phyloP scores from a whole-genome alignment of 345 rosid species.

The Sisymbrium altissimum region DNA sequence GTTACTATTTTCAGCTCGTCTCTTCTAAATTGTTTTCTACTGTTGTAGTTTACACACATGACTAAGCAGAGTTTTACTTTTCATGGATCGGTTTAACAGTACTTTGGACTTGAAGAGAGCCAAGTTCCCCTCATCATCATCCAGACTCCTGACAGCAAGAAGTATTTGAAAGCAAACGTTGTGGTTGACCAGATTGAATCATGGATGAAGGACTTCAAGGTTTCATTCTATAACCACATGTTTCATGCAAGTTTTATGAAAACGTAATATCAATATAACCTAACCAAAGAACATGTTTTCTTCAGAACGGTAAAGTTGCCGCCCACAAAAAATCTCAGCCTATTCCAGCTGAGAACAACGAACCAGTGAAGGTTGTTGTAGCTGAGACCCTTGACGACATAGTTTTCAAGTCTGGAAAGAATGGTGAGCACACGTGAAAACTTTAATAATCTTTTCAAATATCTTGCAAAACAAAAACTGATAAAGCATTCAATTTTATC shows the following conservation, averaged over 20 bases:
- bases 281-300: constrained; percentile 26
- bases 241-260: neutral
- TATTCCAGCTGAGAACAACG: constrained; percentile 74
- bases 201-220: constrained; percentile 89
- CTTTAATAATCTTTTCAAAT: neutral
- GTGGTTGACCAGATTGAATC: constrained; percentile 64
- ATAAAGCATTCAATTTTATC: neutral
- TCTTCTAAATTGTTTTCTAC: neutral
- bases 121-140: constrained; percentile 80
- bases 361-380: constrained; percentile 90
- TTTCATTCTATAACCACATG: constrained; percentile 28
- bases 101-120: constrained; percentile 78
- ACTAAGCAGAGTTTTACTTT: neutral
- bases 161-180: constrained; percentile 70
- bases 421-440: constrained; percentile 47
- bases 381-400: constrained; percentile 78
- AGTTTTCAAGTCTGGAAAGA: constrained; percentile 79
- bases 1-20: constrained; percentile 35
- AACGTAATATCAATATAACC: neutral
- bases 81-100: constrained; percentile 48
- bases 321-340: constrained; percentile 79
- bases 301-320: constrained; percentile 82
- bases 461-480: neutral
- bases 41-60: neutral
- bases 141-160: constrained; percentile 65